Base-by-base conservation (phyloP, 2,329 filamentous ascomycete species). In the Sporothrix schenckii region DNA sequence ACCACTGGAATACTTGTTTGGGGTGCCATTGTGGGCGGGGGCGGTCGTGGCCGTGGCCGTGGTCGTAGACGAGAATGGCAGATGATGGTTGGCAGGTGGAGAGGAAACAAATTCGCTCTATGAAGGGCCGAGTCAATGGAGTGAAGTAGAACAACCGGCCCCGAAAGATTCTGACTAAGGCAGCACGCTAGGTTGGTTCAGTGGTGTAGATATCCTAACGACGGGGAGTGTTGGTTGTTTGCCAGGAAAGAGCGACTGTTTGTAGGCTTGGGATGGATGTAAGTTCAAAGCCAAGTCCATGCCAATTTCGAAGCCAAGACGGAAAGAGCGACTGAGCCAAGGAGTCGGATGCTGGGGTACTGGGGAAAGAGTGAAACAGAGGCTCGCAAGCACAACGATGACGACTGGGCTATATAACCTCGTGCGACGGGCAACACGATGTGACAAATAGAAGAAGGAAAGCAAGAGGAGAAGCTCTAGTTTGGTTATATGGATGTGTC, bases 1-100 rank as follows among this genome's bases (percentile, higher is more conserved):
- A 78, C 77, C 34, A 77, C 72, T 1, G 77, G 77, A 34, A 77
- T 78, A 3, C 75, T 70, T 13, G 72, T 72, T 69, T 78, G 77
- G n/a, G 76, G 76, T 19, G 77, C 76, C 77, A 78, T 78, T 10
- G 24, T 69, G 54, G 10, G 14, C 66, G 63, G 44, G 6, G 30
- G 6, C 30, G 44, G 11, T 16, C 39, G 58, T 63, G 3, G 21
- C 6, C 34, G 34, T 34, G 34, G 6, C 34, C 34, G 7, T 44
- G 44, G 19, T 21, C 39, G 58, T 63, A 3, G 21, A 27, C 39
- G 14, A 27, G 39, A 39, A 39, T 21, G n/a, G 27, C 27, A 9
- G 21, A 11, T 0, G 14, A 41, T 34, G 19, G 19, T 47, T 50
- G 58, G 47, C 19, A 34, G 49, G 21, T 53, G 27, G n/a, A 39